phyloP scores from a whole-genome alignment of 495 filamentous ascomycete genomes.

The Stereocaulon alpinum region DNA sequence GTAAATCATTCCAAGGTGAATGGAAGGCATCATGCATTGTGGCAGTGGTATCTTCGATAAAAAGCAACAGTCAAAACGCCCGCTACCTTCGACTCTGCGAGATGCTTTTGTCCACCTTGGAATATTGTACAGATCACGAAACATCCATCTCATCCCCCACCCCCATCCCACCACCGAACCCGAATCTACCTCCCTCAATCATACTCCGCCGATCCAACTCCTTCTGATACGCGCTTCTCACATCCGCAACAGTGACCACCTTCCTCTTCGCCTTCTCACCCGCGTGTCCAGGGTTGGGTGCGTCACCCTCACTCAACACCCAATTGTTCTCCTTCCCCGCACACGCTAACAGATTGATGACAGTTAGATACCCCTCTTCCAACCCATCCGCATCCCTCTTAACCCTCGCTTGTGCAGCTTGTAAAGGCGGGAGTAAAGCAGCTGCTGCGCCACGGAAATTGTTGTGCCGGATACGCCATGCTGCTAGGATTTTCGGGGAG shows the following conservation, averaged over 20 bases:
- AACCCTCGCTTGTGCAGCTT: slow-evolving; percentile 44
- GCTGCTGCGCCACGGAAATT: slow-evolving; percentile 85
- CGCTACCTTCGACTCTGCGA: neutral
- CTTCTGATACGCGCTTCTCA: slow-evolving; percentile 73
- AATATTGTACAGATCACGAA: neutral
- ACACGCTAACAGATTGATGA: slow-evolving; percentile 82
- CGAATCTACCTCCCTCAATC: slow-evolving; percentile 52
- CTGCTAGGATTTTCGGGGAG: slow-evolving; percentile 77
- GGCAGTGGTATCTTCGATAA: neutral
- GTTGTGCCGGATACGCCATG: slow-evolving; percentile 71
- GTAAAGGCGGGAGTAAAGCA: slow-evolving; percentile 58
- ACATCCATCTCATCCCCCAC: slow-evolving; percentile 27
- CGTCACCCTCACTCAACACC: slow-evolving; percentile 42
- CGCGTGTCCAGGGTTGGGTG: slow-evolving; percentile 13
- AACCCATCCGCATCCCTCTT: slow-evolving; percentile 45
- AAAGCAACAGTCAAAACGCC: neutral
- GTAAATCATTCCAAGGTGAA: slow-evolving; percentile 4
- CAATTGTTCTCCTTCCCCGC: slow-evolving; percentile 74
- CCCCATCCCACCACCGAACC: slow-evolving; percentile 39
- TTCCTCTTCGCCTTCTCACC: slow-evolving; percentile 22
- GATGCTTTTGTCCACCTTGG: too few relatives aligned
- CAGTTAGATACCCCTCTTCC: slow-evolving; percentile 56
- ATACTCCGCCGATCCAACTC: slow-evolving; percentile 70
- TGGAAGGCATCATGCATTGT: neutral
- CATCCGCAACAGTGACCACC: slow-evolving; percentile 70